Evolutionary conservation across 164 flowering plant species (phyloP).

Genomic region (Liriodendron chinense): DNA sequence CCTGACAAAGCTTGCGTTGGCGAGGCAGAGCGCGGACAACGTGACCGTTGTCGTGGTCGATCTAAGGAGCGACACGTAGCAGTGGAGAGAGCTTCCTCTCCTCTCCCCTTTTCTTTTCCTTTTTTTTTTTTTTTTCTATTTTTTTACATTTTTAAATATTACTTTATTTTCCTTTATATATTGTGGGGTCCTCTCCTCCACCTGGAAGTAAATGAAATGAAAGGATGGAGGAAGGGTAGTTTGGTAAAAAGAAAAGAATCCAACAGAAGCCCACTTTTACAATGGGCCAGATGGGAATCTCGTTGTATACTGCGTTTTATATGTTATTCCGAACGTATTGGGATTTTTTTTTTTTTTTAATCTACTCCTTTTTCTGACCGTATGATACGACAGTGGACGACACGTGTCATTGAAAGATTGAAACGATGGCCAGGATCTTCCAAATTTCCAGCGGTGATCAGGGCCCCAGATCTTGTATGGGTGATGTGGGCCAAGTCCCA

Average conservation of each 20-base stretch:
- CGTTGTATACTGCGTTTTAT: too few relatives aligned
- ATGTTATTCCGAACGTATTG: too few relatives aligned
- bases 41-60: conserved; percentile 73
- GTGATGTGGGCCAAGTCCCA: too few relatives aligned
- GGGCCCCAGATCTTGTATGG: too few relatives aligned
- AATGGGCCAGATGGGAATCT: neutral
- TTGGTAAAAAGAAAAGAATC: neutral
- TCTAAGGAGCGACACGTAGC: conserved; percentile 30
- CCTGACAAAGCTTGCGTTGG: conserved; percentile 71
- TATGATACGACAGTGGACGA: too few relatives aligned
- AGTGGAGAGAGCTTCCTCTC: neutral
- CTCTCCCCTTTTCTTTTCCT: neutral
- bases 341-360: too few relatives aligned
- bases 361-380: too few relatives aligned
- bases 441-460: too few relatives aligned
- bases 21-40: conserved; percentile 64
- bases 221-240: neutral
- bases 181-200: neutral
- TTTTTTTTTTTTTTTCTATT: neutral
- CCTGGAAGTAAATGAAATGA: neutral
- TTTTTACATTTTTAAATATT: neutral
- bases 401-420: too few relatives aligned
- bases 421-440: too few relatives aligned
- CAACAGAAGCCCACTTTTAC: neutral
- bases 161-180: neutral